Evolutionary conservation across 2,329 filamentous ascomycete genomes (phyloP).

Genomic region (Aspergillus viridinutans): DNA sequence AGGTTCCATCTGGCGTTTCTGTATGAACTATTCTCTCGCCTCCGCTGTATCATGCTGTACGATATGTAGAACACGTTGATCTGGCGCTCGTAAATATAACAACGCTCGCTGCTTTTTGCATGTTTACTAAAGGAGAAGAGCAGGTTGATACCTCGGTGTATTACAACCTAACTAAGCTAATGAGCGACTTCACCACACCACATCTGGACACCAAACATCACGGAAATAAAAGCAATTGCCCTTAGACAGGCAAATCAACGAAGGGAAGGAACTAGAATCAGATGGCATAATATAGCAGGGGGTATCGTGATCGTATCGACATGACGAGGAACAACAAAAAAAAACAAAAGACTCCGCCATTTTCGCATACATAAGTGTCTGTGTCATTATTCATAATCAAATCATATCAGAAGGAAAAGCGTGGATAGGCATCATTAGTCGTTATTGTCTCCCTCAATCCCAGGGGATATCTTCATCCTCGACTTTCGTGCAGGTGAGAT

Average conservation of each 20-base stretch:
- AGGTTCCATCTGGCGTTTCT: background rate
- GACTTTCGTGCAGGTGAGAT: conserved; percentile 62
- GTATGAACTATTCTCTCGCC: background rate
- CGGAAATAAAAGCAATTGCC: background rate
- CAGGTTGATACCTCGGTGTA: background rate
- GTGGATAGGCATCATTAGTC: background rate
- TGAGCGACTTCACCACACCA: conserved; percentile 2
- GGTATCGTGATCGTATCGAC: conserved; percentile 2
- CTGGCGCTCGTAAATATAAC: no score
- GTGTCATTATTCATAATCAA: background rate
- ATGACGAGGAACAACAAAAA: conserved; percentile 3
- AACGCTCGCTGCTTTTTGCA: no score
- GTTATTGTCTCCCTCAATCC: conserved; percentile 36
- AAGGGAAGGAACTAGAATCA: background rate
- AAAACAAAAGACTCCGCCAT: background rate
- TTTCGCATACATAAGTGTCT: background rate
- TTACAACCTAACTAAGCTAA: background rate
- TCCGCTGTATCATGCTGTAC: background rate
- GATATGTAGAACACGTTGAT: background rate
- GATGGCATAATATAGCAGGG: background rate
- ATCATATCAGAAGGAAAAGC: conserved; percentile 11
- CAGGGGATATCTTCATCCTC: conserved; percentile 62
- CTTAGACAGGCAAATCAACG: background rate
- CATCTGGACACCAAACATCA: background rate
- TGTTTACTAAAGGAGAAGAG: background rate